Evolutionary conservation across 1,139 yeast genomes (phyloP).

Genomic region (Suhomyces coccinellae): DNA sequence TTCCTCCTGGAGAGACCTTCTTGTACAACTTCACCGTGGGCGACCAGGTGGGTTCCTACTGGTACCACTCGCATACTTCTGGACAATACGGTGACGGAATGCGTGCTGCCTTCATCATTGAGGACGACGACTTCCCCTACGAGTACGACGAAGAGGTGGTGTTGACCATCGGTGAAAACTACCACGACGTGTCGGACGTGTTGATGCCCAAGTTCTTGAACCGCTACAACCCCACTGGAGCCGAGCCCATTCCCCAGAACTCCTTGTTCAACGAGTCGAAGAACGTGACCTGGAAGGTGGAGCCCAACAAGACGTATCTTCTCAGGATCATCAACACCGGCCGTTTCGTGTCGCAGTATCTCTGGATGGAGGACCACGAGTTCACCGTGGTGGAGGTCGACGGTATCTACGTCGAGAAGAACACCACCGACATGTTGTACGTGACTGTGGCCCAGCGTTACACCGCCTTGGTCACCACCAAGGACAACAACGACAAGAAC

Average conservation of each 20-base stretch:
- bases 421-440: constrained; percentile 58
- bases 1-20: constrained; percentile 69
- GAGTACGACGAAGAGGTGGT: constrained; percentile 74
- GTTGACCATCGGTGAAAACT: constrained; percentile 80
- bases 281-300: constrained; percentile 66
- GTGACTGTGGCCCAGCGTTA: constrained; percentile 80
- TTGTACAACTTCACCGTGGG: constrained; percentile 78
- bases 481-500: constrained; percentile 57
- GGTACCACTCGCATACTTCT: constrained; percentile 92
- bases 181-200: constrained; percentile 60
- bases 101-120: constrained; percentile 75
- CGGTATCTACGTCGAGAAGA: constrained; percentile 72
- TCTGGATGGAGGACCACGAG: constrained; percentile 82
- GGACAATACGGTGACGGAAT: constrained; percentile 92
- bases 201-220: constrained; percentile 59
- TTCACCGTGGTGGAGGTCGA: constrained; percentile 82
- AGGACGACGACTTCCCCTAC: constrained; percentile 53
- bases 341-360: constrained; percentile 82
- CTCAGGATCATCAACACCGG: constrained; percentile 79
- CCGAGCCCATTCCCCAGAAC: constrained; percentile 90
- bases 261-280: constrained; percentile 76
- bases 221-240: constrained; percentile 89
- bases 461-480: constrained; percentile 70
- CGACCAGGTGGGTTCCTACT: constrained; percentile 82
- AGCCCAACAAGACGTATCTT: constrained; percentile 79